Evolutionary conservation across 345 rosid species (phyloP).

Genomic region (Eutrema heterophyllum): DNA sequence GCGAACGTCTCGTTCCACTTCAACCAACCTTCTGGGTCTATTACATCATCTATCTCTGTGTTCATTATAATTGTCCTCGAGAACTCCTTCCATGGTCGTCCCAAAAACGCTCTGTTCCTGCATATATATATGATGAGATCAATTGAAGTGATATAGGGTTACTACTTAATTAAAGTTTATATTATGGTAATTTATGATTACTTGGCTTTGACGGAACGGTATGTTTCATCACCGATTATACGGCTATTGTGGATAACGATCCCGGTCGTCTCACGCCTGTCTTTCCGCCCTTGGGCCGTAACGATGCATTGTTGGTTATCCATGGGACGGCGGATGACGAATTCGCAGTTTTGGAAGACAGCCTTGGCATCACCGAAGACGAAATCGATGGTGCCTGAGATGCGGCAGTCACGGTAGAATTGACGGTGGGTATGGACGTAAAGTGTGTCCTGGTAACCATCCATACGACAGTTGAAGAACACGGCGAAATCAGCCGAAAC

Average conservation of each 20-base stretch:
- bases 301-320: constrained; percentile 46
- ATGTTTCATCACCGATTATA: constrained; percentile 39
- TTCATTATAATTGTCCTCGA: constrained; percentile 62
- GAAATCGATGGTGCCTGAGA: constrained; percentile 67
- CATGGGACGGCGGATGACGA: constrained; percentile 54
- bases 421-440: constrained; percentile 67
- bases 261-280: constrained; percentile 40
- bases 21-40: constrained; percentile 64
- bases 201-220: constrained; percentile 34
- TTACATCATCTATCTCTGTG: constrained; percentile 44
- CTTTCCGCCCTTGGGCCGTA: constrained; percentile 65
- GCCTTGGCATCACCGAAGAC: constrained; percentile 56
- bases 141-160: not conserved
- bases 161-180: not conserved
- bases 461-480: constrained; percentile 54
- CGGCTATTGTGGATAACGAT: constrained; percentile 62
- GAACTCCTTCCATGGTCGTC: constrained; percentile 65
- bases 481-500: constrained; percentile 47
- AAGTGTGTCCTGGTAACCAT: constrained; percentile 67
- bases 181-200: not conserved
- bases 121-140: not conserved
- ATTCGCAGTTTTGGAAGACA: constrained; percentile 65
- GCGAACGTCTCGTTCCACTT: constrained; percentile 50
- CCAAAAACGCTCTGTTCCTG: constrained; percentile 48
- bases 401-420: constrained; percentile 65